Conservation (phyloP, 805 yeast genomes). For the Metschnikowia lunata region DNA sequence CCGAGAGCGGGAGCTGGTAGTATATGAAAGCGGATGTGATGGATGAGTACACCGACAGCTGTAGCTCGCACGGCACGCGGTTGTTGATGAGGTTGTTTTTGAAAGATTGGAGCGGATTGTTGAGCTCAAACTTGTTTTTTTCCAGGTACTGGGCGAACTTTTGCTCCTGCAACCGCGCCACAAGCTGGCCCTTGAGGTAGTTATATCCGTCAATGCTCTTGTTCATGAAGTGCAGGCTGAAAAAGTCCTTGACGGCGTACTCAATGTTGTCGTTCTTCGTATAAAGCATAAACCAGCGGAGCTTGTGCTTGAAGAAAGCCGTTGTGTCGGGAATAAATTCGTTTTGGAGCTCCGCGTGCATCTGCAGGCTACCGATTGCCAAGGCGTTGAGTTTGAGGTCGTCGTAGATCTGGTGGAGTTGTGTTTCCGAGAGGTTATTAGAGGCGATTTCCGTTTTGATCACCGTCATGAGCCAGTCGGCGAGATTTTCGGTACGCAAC, state of each 20-base stretch:
- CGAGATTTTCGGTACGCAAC: conserved; percentile 22
- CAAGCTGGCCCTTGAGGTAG: conserved; percentile 35
- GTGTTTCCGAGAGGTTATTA: conserved; percentile 14
- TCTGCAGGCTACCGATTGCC: conserved; percentile 24
- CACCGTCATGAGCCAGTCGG: conserved; percentile 19
- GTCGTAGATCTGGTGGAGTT: conserved; percentile 17
- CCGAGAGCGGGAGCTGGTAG: conserved; percentile 37
- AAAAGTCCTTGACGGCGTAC: conserved; percentile 38
- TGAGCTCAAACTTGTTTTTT: conserved; percentile 4
- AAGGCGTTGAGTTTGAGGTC: conserved; percentile 23
- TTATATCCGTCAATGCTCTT: conserved; percentile 37
- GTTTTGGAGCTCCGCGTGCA: conserved; percentile 36
- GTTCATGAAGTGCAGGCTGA: conserved; percentile 32
- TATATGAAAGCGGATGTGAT: conserved; percentile 28
- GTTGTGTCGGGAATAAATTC: conserved; percentile 30
- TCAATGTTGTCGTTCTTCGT: conserved; percentile 40
- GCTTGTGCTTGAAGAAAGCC: conserved; percentile 25
- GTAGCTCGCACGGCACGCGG: conserved; percentile 30
- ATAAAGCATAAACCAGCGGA: conserved; percentile 42
- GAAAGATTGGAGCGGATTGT: conserved; percentile 29
- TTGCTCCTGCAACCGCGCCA: conserved; percentile 25
- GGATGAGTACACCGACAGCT: conserved; percentile 31
- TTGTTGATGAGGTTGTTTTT: conserved; percentile 29
- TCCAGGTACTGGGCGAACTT: conserved; percentile 19
- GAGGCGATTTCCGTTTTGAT: conserved; percentile 14